These are phyloP conservation scores for Fusarium concolor DNA, from an alignment of 2,329 filamentous ascomycete genomes.

Conservation along the genomic window DNA sequence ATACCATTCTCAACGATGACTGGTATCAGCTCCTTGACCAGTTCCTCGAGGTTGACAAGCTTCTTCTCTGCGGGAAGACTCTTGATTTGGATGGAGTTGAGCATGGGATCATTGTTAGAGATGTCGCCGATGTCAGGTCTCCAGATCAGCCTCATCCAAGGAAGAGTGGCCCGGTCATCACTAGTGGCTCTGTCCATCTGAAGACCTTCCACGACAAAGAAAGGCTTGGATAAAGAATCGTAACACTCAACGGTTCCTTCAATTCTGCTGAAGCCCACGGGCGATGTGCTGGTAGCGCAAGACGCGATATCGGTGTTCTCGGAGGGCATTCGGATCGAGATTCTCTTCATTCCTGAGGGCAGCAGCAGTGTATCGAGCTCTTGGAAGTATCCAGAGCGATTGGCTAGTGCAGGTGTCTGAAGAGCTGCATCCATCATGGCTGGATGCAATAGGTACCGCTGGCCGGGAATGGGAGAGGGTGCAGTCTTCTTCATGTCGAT, in stretches of 20 bases:
- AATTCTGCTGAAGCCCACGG: slow-evolving; percentile 37
- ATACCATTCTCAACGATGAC: slow-evolving; percentile 36
- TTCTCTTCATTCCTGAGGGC: slow-evolving; percentile 39
- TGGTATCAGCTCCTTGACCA: slow-evolving; percentile 40
- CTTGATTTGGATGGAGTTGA: slow-evolving; percentile 40
- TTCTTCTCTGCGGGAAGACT: slow-evolving; percentile 42
- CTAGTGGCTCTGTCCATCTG: slow-evolving; percentile 42
- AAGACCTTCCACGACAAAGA: slow-evolving; percentile 39
- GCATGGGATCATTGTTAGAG: slow-evolving; percentile 33
- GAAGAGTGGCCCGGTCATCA: slow-evolving; percentile 36
- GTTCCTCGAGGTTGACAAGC: slow-evolving; percentile 38
- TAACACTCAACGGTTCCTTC: slow-evolving; percentile 38
- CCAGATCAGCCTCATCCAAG: slow-evolving; percentile 40
- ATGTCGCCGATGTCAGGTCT: slow-evolving; percentile 43
- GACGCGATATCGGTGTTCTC: slow-evolving; percentile 32
- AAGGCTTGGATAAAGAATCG: slow-evolving; percentile 29
- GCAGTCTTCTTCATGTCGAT: slow-evolving; percentile 35
- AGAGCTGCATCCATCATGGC: slow-evolving; percentile 44
- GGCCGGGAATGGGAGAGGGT: slow-evolving; percentile 35
- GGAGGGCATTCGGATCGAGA: slow-evolving; percentile 40
- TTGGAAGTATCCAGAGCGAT: slow-evolving; percentile 40
- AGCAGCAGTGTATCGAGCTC: slow-evolving; percentile 41
- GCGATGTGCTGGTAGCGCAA: slow-evolving; percentile 36
- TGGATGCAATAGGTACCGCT: slow-evolving; percentile 40
- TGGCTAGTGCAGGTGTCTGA: slow-evolving; percentile 39